These are phyloP conservation scores for Aureobasidium lini DNA, from an alignment of 2,329 filamentous ascomycete species.

Conservation along the genomic window DNA sequence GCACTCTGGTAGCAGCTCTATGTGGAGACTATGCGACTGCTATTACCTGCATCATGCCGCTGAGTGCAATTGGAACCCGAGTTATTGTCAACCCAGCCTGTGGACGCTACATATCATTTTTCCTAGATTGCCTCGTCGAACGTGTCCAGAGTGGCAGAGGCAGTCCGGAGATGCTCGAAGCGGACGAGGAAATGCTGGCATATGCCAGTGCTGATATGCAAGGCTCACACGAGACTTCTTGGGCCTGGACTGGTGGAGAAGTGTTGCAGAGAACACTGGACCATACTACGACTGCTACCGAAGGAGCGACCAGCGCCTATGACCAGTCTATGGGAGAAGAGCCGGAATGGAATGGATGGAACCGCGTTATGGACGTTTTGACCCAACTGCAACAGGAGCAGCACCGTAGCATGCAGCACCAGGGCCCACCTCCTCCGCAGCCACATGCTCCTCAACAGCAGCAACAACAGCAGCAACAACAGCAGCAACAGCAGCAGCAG, in stretches of 20 bases:
- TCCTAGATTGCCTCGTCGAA: constrained; percentile 59
- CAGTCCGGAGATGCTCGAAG: constrained; percentile 39
- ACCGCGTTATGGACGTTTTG: constrained; percentile 58
- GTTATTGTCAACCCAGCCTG: constrained; percentile 69
- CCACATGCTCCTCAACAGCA: neutral
- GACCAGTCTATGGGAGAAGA: constrained; percentile 31
- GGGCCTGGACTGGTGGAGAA: constrained; percentile 64
- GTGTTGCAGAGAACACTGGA: constrained; percentile 22
- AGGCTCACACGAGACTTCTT: constrained; percentile 65
- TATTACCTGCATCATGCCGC: constrained; percentile 62
- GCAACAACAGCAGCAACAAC: constrained; percentile 7
- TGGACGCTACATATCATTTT: constrained; percentile 75
- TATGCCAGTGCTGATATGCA: constrained; percentile 85
- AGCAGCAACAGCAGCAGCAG: neutral
- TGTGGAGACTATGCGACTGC: constrained; percentile 67
- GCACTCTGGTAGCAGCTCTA: constrained; percentile 70
- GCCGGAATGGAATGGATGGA: constrained; percentile 75
- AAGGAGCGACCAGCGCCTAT: neutral
- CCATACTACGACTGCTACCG: constrained; percentile 17
- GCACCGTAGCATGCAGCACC: constrained; percentile 12
- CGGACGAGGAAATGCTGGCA: constrained; percentile 80
- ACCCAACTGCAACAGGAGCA: constrained; percentile 47
- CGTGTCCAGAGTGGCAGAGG: constrained; percentile 40
- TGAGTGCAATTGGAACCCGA: constrained; percentile 61
- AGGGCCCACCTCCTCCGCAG: neutral